Evolutionary conservation across 2,329 filamentous ascomycete genomes (phyloP).

Genomic region (Aspergillus transmontanensis): DNA sequence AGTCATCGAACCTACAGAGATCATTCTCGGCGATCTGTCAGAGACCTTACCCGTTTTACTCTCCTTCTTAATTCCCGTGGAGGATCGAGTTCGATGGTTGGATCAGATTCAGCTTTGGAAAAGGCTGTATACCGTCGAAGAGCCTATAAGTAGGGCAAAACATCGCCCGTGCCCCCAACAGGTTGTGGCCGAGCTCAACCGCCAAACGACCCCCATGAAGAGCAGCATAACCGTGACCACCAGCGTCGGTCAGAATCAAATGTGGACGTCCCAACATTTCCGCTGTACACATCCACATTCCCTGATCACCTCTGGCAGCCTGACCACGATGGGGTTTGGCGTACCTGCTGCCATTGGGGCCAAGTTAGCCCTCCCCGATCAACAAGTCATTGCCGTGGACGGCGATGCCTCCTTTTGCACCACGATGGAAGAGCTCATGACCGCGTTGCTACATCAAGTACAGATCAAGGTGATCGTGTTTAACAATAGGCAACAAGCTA

Average conservation of each 20-base stretch:
- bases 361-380: background rate
- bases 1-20: slow-evolving; percentile 3
- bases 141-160: slow-evolving; percentile 13
- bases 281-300: background rate
- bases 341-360: background rate
- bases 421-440: slow-evolving; percentile 1
- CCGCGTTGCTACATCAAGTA: background rate
- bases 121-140: background rate
- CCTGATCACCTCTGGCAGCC: background rate
- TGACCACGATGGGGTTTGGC: background rate
- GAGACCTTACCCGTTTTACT: background rate
- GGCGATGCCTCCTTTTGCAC: background rate
- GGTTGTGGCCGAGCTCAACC: background rate
- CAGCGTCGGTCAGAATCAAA: background rate
- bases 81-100: background rate
- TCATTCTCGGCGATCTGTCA: background rate
- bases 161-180: background rate
- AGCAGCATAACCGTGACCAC: background rate
- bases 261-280: slow-evolving; percentile 4
- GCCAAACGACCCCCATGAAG: slow-evolving; percentile 1
- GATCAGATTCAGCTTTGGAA: background rate
- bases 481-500: background rate
- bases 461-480: slow-evolving; percentile 1
- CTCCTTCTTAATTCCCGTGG: background rate
- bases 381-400: background rate